phyloP scores from a whole-genome alignment of 805 yeast genomes.

The Barnettozyma vustinii region DNA sequence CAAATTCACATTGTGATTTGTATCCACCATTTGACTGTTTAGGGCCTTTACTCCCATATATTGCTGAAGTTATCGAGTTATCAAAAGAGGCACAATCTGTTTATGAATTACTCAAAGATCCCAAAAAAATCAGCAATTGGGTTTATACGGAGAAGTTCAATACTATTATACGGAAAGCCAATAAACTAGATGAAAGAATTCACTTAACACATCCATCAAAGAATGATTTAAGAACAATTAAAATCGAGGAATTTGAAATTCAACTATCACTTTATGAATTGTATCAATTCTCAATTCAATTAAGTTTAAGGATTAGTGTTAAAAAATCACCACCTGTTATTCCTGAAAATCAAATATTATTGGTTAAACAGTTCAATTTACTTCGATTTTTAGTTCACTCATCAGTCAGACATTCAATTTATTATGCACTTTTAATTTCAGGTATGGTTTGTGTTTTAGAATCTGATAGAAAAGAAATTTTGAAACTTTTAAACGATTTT shows the following conservation, averaged over 20 bases:
- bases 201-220: slow-evolving; percentile 4
- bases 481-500: neutral
- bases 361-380: slow-evolving; percentile 1
- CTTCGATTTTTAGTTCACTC: slow-evolving; percentile 4
- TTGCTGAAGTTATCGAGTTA: slow-evolving; percentile 1
- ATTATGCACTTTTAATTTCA: neutral
- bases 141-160: slow-evolving; percentile 4
- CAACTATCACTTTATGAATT: slow-evolving; percentile 5
- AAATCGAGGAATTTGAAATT: slow-evolving; percentile 2
- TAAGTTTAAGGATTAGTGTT: neutral
- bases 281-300: slow-evolving; percentile 1
- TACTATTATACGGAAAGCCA: slow-evolving; percentile 1
- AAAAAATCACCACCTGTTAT: slow-evolving; percentile 1
- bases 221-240: slow-evolving; percentile 3
- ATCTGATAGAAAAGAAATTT: slow-evolving; percentile 3
- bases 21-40: slow-evolving; percentile 4
- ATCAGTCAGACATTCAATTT: neutral
- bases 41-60: neutral
- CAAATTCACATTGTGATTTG: neutral
- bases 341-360: slow-evolving; percentile 3
- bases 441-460: slow-evolving; percentile 1
- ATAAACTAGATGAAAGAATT: slow-evolving; percentile 1
- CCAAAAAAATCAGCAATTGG: slow-evolving; percentile 2
- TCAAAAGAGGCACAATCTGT: slow-evolving; percentile 1
- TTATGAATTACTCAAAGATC: slow-evolving; percentile 1